Base-by-base conservation (phyloP, 2,329 filamentous ascomycete species). In the Cordyceps fumosorosea region DNA sequence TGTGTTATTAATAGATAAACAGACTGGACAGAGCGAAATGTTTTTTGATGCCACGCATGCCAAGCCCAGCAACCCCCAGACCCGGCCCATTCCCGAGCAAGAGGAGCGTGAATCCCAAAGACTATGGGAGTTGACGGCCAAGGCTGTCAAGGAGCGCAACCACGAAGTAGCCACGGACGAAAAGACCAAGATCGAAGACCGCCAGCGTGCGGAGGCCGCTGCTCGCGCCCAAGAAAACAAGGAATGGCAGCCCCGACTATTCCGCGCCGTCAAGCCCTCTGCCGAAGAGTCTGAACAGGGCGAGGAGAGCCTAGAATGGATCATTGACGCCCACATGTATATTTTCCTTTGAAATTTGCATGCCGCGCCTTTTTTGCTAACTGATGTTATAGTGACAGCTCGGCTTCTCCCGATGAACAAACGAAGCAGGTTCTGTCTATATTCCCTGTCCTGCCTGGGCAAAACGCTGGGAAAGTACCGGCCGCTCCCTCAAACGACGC, bases 111-210 rank as follows among this genome's bases (percentile, higher is more conserved):
- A 99, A 75, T 97, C 93, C 14, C 92, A 96, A 73, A 87, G 81
- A 65, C 79, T 99, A 52, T 99, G 95, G 95, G 77, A 86, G 37
- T 87, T 86, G 56, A 96, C 93, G 0, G 89, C 88, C 10, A 82
- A 87, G 67, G 95, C 93, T 0, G 88, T 99, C 65, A 89, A 88
- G 70, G 87, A 89, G 55, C 86, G 88, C 63, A 93, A 99, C 69
- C 95, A 99, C 70, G 89, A 91, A 67, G 76, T 89, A 10, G 95
- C 95, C 4, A 99, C 95, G 0, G 90, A 95, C 65, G 93, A 97
- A 71, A 99, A 99, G 79, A 93, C 90, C n/a, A 90, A 89, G 73
- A 91, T 99, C 63, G 95, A 99, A 73, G 93, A 98, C 69, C 87
- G 84, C 70, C 95, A 99, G 75, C 84, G 95, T 70, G 88, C 93